Evolutionary conservation across 176 grass and related monocot genomes (phyloP).

Genomic region (Pontederia crassipes): DNA sequence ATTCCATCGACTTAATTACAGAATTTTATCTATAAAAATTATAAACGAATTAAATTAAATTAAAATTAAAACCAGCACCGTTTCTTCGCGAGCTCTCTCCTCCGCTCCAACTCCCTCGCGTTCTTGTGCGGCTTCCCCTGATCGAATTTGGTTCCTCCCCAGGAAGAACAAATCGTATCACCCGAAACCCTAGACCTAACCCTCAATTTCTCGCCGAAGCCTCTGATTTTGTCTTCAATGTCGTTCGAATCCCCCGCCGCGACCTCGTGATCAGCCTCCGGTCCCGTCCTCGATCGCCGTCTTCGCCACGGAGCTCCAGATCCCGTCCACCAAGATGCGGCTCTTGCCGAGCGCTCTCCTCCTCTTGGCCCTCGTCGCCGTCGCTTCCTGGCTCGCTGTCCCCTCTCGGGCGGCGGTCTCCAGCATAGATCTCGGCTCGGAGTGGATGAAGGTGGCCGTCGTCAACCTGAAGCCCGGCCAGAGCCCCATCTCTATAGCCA

Average conservation of each 20-base stretch:
- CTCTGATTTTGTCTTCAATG: conserved; percentile 1
- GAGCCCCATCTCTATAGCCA: conserved; percentile 66
- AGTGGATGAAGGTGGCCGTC: conserved; percentile 90
- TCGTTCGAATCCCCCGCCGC: conserved; percentile 18
- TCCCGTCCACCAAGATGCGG: neutral
- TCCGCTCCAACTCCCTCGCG: conserved; percentile 3
- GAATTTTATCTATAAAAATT: neutral
- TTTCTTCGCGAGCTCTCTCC: conserved; percentile 1
- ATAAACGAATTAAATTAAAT: neutral
- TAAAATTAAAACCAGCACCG: neutral
- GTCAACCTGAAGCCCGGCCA: conserved; percentile 82
- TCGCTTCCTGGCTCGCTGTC: conserved; percentile 17
- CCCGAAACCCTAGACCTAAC: conserved; percentile 41
- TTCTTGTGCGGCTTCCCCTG: conserved; percentile 22
- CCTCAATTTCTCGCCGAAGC: neutral
- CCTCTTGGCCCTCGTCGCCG: neutral
- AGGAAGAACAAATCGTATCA: neutral
- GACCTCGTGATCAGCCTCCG: conserved; percentile 13
- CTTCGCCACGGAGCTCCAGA: neutral
- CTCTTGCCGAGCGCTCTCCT: neutral
- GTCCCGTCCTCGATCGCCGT: neutral
- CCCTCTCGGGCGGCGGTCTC: conserved; percentile 51
- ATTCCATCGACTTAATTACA: neutral
- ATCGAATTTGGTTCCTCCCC: conserved; percentile 17
- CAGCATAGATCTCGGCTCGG: conserved; percentile 94